These are phyloP conservation scores for Raffaelea ambrosiae DNA, from an alignment of 2,329 filamentous ascomycete genomes.

Conservation along the genomic window DNA sequence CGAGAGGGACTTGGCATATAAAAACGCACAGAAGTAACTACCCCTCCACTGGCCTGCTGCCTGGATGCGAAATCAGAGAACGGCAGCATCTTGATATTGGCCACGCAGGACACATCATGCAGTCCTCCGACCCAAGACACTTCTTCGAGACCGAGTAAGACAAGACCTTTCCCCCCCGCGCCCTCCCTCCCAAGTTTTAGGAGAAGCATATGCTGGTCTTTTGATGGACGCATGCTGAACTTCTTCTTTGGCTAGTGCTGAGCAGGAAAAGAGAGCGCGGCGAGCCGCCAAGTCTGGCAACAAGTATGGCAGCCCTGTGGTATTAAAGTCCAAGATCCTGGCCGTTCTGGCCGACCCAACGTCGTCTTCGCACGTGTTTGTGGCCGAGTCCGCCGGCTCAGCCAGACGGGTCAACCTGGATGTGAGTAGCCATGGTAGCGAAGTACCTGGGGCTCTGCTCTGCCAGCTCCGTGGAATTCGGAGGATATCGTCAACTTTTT, in stretches of 20 bases:
- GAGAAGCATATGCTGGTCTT: too few species aligned
- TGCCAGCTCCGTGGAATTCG: neutral
- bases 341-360: constrained; percentile 62
- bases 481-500: neutral
- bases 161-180: neutral
- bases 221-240: constrained; percentile 33
- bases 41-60: too few species aligned
- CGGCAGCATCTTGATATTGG: neutral
- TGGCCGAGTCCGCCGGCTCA: constrained; percentile 81
- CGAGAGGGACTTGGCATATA: neutral
- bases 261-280: constrained; percentile 40
- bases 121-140: constrained; percentile 65
- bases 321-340: constrained; percentile 77
- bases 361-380: constrained; percentile 53
- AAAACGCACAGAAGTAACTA: neutral
- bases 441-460: neutral
- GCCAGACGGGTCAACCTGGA: constrained; percentile 67
- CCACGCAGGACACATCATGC: constrained; percentile 31
- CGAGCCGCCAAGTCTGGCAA: constrained; percentile 67
- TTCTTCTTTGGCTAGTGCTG: too few species aligned
- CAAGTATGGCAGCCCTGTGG: constrained; percentile 72
- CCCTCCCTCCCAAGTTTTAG: too few species aligned
- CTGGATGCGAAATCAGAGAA: too few species aligned
- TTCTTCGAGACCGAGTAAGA: constrained; percentile 90
- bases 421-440: constrained; percentile 35